Conservation (phyloP, 371 early-diverging fungal genomes). For the Amoeboradix gromovi region DNA sequence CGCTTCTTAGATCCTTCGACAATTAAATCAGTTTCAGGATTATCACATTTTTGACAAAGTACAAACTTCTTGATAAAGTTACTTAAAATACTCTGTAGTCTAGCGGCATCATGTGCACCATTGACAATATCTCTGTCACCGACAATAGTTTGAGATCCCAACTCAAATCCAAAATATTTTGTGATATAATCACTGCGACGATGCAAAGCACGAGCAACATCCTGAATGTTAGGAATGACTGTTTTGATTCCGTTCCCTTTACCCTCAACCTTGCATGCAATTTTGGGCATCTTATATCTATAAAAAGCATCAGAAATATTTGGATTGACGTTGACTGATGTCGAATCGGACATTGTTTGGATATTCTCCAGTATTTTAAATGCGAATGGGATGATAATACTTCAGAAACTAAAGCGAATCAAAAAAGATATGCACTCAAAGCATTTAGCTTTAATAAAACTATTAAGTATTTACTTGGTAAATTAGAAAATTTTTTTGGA, state of each 20-base stretch:
- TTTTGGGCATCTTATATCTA: conserved; percentile 96
- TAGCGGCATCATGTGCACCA: conserved; percentile 72
- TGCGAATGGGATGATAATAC: too few species aligned
- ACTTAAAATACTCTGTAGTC: conserved; percentile 62
- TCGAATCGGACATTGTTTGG: not conserved
- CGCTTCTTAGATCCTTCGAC: conserved; percentile 26
- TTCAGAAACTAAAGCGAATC: too few species aligned
- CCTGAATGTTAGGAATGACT: conserved; percentile 85
- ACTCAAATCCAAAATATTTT: conserved; percentile 83
- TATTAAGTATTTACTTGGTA: too few species aligned
- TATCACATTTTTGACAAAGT: conserved; percentile 73
- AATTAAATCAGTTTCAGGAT: conserved; percentile 91
- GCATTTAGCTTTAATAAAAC: too few species aligned
- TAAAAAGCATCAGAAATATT: conserved; percentile 48
- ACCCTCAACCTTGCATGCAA: conserved; percentile 55
- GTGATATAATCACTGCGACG: conserved; percentile 50
- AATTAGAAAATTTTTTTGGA: too few species aligned
- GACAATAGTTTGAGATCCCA: conserved; percentile 72
- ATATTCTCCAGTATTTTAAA: too few species aligned
- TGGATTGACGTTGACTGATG: not conserved
- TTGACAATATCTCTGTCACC: conserved; percentile 76
- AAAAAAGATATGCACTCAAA: too few species aligned
- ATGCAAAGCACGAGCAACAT: conserved; percentile 64
- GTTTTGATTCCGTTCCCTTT: conserved; percentile 97
- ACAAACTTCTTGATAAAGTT: conserved; percentile 90